Conservation (phyloP, 177 flowering plant genomes). For the Vitis hybrid region DNA sequence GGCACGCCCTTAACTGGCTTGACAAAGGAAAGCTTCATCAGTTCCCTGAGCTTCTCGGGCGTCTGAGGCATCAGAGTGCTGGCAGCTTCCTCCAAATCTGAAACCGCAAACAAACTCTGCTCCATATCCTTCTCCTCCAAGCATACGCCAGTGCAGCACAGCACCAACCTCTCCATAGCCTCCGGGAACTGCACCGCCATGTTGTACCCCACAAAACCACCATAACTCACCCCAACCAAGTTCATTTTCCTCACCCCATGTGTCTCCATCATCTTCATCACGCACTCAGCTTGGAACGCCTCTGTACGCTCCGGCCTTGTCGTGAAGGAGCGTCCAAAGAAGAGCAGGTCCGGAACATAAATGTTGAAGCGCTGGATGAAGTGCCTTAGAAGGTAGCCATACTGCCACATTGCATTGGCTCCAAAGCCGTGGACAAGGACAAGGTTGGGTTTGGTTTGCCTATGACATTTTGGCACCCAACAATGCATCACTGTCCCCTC, state of each 20-base stretch:
- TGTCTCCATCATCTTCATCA: slow-evolving; percentile 30
- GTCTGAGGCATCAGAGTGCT: slow-evolving; percentile 32
- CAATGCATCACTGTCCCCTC: slow-evolving; percentile 53
- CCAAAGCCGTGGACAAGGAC: slow-evolving; percentile 58
- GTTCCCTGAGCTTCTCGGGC: slow-evolving; percentile 27
- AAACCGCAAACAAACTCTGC: slow-evolving; percentile 24
- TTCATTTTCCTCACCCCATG: slow-evolving; percentile 20
- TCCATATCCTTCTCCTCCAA: slow-evolving; percentile 39
- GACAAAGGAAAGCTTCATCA: slow-evolving; percentile 23
- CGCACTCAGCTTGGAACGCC: slow-evolving; percentile 40
- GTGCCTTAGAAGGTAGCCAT: slow-evolving; percentile 23
- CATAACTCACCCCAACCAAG: slow-evolving; percentile 46
- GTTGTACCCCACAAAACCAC: slow-evolving; percentile 48
- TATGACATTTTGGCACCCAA: slow-evolving; percentile 42
- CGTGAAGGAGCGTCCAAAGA: slow-evolving; percentile 47
- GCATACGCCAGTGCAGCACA: slow-evolving; percentile 40
- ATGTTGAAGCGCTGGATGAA: slow-evolving; percentile 33
- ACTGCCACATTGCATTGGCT: slow-evolving; percentile 69
- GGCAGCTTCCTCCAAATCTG: slow-evolving; percentile 24
- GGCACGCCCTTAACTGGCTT: slow-evolving; percentile 28
- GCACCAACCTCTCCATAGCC: slow-evolving; percentile 35
- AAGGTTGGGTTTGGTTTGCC: slow-evolving; percentile 32
- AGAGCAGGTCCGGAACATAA: slow-evolving; percentile 50
- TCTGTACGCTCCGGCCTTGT: slow-evolving; percentile 34
- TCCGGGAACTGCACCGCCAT: slow-evolving; percentile 36